Percentiles rank a stretch among this genome's conserved stretches.
phyloP scores from a whole-genome alignment of 2,329 filamentous ascomycete genomes.

The Colletotrichum sp. region DNA sequence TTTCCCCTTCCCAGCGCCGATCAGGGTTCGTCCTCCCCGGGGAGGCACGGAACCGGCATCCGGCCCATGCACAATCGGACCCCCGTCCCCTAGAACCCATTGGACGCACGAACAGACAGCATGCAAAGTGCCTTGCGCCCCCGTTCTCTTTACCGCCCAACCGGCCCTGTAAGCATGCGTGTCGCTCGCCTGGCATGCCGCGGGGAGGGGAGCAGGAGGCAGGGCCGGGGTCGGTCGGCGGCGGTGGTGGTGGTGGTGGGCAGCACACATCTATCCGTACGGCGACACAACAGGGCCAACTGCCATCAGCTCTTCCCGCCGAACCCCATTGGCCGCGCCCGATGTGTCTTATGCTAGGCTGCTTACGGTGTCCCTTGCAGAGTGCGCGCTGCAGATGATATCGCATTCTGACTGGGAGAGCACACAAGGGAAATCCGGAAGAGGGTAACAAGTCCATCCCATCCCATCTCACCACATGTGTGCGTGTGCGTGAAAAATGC shows the following conservation, averaged over 20 bases:
- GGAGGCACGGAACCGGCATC: neutral
- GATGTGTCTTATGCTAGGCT: neutral
- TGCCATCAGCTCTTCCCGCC: neutral
- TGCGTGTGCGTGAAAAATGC: neutral
- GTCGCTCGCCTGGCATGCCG: neutral
- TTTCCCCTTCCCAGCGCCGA: neutral
- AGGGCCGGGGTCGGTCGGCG: neutral
- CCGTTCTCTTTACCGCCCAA: neutral
- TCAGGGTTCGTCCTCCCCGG: conserved; percentile 1
- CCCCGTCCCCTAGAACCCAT: neutral
- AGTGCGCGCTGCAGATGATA: conserved; percentile 17
- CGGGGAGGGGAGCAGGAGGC: neutral
- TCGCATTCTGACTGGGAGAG: neutral
- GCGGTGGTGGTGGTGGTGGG: neutral
- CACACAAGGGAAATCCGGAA: neutral
- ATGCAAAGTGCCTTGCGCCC: neutral
- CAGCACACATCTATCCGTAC: neutral
- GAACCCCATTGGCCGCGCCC: neutral
- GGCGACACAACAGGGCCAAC: neutral
- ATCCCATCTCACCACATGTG: neutral
- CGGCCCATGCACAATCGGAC: neutral
- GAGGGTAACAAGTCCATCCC: neutral
- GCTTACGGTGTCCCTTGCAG: conserved; percentile 17
- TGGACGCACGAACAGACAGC: neutral
- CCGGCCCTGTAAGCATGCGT: neutral